Evolutionary conservation across 768 basidiomycete genomes (phyloP).

Genomic region (Phlebiopsis flavidoalba): DNA sequence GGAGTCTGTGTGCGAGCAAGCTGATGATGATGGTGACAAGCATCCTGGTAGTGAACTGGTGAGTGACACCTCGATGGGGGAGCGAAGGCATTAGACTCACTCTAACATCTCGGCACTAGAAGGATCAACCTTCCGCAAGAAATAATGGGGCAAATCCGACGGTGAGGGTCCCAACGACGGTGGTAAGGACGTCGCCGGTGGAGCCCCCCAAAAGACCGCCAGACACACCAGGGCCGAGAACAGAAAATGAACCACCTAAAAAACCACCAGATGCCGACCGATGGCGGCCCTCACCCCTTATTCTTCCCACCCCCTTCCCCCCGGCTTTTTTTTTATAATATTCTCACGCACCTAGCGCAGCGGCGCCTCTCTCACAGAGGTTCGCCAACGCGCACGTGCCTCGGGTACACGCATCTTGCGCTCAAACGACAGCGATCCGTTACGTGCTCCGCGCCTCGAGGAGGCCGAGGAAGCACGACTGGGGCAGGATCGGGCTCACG

Average conservation of each 20-base stretch:
- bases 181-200: not conserved
- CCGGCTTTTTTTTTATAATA: too few relatives aligned
- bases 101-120: not conserved
- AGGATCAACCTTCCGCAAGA: not conserved
- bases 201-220: not conserved
- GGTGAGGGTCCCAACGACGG: not conserved
- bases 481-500: not conserved
- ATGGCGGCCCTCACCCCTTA: too few relatives aligned
- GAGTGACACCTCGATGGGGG: not conserved
- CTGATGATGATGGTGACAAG: not conserved
- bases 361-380: not conserved
- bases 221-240: not conserved
- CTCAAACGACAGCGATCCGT: not conserved
- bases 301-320: too few relatives aligned
- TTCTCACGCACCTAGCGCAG: too few relatives aligned
- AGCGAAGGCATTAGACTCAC: not conserved
- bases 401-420: not conserved
- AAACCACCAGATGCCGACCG: not conserved
- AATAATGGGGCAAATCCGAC: not conserved
- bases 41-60: not conserved
- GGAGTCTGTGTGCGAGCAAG: conserved; percentile 1
- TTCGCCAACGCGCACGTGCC: not conserved
- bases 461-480: not conserved
- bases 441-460: not conserved
- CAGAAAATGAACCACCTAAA: too few relatives aligned